Evolutionary conservation across 371 early-diverging fungal genomes (phyloP), one percentile per base, ranked within the genome.

Genomic region (Mortierella sp.): DNA sequence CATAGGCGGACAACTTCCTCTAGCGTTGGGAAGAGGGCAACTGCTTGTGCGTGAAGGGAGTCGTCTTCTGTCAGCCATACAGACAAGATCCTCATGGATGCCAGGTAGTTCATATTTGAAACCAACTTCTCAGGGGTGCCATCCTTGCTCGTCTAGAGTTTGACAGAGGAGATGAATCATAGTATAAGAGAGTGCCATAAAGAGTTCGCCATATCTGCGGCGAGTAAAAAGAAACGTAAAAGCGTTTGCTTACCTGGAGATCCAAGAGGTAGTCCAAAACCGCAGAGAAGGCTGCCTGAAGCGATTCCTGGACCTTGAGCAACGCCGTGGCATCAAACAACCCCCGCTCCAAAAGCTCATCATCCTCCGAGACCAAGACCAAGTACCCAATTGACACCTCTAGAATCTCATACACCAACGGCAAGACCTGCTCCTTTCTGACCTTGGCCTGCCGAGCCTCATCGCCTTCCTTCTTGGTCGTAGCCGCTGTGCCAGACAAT

Each of bases 41-140:
- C 68, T 14, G 82, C 82, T 43, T 82, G 82, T 12, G 77, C 77
- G 70, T 86, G 86, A 1, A 86, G 75, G 7, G 82, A 82, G 56
- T 79, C 82, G 18, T 86, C 86, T 46, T 86, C 86, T 46, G 79
- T 77, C 16, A 86, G 70, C 82, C 82, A 86, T 1, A 74, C 78
- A 1, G 82, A 86, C 27, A 86, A 41, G 16, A 82, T 79, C 75
- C 80, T 75, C 11, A 86, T 58, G 3, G 80, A 86, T 29, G 86
- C 86, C 35, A 86, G 38, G 51, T 82, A 86, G 8, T 70, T 58
- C 82, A 86, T 71, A n/a, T 82, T 79, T 4, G 75, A n/a, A 8
- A 72, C 72, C n/a, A 86, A 48, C 3, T 41, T 68, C 55, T 74
- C 75, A 2, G 86, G 80, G 8, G 43, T 55, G 32, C 72, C 68